phyloP scores from a whole-genome alignment of 768 basidiomycete species.

The Nidula microcarpa region DNA sequence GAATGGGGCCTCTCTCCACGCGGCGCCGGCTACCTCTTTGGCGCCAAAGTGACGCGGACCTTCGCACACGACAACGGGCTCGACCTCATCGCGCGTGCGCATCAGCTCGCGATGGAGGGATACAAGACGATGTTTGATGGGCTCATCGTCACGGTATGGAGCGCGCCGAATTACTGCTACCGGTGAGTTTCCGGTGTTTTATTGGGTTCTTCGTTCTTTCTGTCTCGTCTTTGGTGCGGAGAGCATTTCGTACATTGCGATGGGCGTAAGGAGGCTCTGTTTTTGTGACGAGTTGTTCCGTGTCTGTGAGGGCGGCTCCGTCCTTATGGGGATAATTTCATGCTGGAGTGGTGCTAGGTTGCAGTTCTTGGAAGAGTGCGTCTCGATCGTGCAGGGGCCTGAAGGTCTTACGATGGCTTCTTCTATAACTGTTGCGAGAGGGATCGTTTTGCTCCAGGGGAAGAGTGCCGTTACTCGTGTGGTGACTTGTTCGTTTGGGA shows the following conservation, averaged over 20 bases:
- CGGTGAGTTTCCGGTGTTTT: conserved; percentile 51
- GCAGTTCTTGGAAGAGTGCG: too few species aligned
- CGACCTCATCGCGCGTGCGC: conserved; percentile 93
- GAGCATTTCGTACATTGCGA: too few species aligned
- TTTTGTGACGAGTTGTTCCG: background rate
- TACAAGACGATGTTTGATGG: conserved; percentile 97
- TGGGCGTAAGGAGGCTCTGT: background rate
- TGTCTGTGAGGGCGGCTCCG: too few species aligned
- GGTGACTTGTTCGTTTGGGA: too few species aligned
- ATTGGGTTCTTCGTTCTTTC: conserved; percentile 2
- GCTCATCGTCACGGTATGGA: conserved; percentile 97
- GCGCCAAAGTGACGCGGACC: conserved; percentile 83
- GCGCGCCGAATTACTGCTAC: conserved; percentile 98
- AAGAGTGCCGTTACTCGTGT: too few species aligned
- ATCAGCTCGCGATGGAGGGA: conserved; percentile 98
- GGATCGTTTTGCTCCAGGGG: too few species aligned
- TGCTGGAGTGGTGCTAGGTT: too few species aligned
- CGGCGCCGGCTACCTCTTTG: conserved; percentile 95
- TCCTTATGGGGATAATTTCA: too few species aligned
- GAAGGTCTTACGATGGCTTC: too few species aligned
- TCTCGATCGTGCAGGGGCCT: too few species aligned
- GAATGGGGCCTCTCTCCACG: conserved; percentile 98
- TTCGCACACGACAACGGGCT: conserved; percentile 92
- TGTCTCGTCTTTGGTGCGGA: conserved; percentile 1
- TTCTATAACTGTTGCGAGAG: too few species aligned